Conservation (phyloP, 768 basidiomycete species). For the Kwoniella sp. region DNA sequence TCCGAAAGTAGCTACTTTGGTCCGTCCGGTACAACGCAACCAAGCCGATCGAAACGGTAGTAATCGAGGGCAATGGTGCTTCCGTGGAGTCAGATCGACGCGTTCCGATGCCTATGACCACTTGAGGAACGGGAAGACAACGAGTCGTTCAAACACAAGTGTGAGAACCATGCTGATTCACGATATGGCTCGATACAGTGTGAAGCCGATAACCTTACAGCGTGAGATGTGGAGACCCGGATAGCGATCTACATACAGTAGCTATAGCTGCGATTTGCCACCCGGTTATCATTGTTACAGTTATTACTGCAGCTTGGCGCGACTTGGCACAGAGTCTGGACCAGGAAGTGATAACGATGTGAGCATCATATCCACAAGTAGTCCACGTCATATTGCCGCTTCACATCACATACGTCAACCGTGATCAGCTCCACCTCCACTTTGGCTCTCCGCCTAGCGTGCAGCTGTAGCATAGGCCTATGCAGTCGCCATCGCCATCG, state of each 20-base stretch:
- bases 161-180: background rate
- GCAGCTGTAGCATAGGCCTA: no score
- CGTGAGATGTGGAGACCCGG: background rate
- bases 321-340: background rate
- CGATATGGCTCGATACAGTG: background rate
- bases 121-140: no score
- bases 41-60: no score
- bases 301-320: background rate
- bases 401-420: constrained; percentile 1
- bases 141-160: no score
- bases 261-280: constrained; percentile 6
- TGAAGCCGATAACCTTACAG: no score
- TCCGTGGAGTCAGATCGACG: no score
- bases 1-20: background rate
- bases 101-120: no score
- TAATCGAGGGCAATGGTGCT: no score
- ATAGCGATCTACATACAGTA: background rate
- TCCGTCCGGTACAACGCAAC: no score
- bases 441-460: constrained; percentile 2
- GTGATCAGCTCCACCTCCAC: constrained; percentile 6
- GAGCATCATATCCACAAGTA: background rate
- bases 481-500: background rate
- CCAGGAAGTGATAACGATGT: background rate
- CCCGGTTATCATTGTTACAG: background rate
- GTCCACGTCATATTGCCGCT: background rate